Evolutionary conservation across 2,329 filamentous ascomycete species (phyloP).

Genomic region (Pezicula neosporulosa): DNA sequence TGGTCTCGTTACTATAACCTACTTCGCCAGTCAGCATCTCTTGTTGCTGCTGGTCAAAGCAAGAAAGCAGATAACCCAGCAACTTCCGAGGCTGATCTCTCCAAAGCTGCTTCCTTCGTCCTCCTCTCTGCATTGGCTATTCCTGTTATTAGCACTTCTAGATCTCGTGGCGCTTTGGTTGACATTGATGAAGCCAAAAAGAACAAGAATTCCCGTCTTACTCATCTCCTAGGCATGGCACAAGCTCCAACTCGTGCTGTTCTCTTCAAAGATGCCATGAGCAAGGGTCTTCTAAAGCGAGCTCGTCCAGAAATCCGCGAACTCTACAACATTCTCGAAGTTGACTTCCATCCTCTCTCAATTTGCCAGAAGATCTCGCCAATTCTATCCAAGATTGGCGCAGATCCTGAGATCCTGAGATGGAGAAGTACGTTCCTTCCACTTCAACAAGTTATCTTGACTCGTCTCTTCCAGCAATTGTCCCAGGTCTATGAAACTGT

Average conservation of each 20-base stretch:
- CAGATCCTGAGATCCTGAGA: conserved; percentile 86
- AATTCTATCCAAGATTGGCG: conserved; percentile 88
- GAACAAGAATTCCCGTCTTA: conserved; percentile 98
- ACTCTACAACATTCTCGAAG: conserved; percentile 97
- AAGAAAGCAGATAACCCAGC: conserved; percentile 94
- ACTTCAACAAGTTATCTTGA: conserved; percentile 97
- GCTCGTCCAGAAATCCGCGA: conserved; percentile 93
- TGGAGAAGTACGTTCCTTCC: conserved; percentile 97
- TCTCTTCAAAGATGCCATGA: conserved; percentile 92
- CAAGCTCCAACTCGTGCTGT: conserved; percentile 83
- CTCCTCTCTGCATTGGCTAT: conserved; percentile 94
- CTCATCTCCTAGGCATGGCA: conserved; percentile 91
- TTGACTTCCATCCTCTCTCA: conserved; percentile 97
- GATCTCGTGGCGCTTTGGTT: conserved; percentile 91
- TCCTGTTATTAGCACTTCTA: conserved; percentile 96
- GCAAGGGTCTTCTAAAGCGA: conserved; percentile 90
- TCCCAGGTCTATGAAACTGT: conserved; percentile 99
- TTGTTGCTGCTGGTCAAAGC: conserved; percentile 80
- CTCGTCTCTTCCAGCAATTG: conserved; percentile 95
- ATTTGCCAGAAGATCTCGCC: conserved; percentile 99
- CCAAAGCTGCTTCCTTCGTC: conserved; percentile 93
- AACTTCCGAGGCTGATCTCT: conserved; percentile 83
- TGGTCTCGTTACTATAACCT: conserved; percentile 98
- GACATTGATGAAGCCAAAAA: conserved; percentile 96
- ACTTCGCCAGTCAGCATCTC: conserved; percentile 81